phyloP scores from a whole-genome alignment of 352 stramenopile genomes.

The Phytopythium oedochilum region DNA sequence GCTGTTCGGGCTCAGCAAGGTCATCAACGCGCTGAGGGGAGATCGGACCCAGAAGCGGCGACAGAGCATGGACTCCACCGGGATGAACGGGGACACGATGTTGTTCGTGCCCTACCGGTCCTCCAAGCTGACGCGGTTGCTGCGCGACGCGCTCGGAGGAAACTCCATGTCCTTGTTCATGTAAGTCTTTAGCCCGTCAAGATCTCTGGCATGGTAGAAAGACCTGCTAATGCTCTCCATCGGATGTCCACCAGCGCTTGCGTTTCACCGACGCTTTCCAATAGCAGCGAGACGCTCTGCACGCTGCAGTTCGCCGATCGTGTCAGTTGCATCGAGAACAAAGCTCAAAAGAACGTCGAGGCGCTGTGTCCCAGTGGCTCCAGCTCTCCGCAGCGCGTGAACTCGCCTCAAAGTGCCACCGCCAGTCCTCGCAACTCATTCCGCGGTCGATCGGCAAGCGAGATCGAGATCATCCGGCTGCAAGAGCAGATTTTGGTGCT shows the following conservation, averaged over 20 bases:
- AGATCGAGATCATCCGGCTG: slow-evolving; percentile 39
- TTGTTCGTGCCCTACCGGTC: slow-evolving; percentile 74
- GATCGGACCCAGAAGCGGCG: slow-evolving; percentile 31
- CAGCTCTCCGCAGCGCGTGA: slow-evolving; percentile 1
- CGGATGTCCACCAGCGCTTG: slow-evolving; percentile 39
- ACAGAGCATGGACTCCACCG: slow-evolving; percentile 2
- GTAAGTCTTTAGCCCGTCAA: slow-evolving; percentile 24
- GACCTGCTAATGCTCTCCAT: neutral
- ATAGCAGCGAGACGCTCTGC: slow-evolving; percentile 53
- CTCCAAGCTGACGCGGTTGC: slow-evolving; percentile 75
- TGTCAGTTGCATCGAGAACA: slow-evolving; percentile 73
- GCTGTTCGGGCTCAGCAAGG: slow-evolving; percentile 76
- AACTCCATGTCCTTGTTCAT: slow-evolving; percentile 88
- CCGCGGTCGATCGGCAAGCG: slow-evolving; percentile 15
- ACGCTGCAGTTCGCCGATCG: slow-evolving; percentile 77
- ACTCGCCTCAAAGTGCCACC: slow-evolving; percentile 4
- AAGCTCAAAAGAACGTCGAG: slow-evolving; percentile 59
- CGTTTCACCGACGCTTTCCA: slow-evolving; percentile 43
- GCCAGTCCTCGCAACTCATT: slow-evolving; percentile 4
- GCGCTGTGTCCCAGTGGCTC: slow-evolving; percentile 1
- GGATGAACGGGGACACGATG: slow-evolving; percentile 22
- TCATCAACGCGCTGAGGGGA: slow-evolving; percentile 84
- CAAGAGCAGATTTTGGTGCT: slow-evolving; percentile 37
- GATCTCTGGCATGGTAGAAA: neutral
- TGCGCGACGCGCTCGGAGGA: slow-evolving; percentile 81